Evolutionary conservation across 441 rosid genomes (phyloP), one percentile per base, ranked within the genome.

Genomic region (Bruguiera hainesii): DNA sequence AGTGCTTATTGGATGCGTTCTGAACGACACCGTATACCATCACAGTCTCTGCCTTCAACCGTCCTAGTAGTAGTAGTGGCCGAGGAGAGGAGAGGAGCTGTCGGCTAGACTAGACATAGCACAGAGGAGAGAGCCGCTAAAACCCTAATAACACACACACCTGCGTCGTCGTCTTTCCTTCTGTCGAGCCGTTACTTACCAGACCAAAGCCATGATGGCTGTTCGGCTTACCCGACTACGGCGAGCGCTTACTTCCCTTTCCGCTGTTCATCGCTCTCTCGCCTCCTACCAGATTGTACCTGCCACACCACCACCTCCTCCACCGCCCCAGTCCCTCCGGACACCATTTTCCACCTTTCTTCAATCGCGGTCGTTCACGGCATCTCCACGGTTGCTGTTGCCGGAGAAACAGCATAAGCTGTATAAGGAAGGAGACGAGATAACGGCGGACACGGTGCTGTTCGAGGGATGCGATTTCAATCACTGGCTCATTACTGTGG

Each of bases 391-490:
- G 25, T 75, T 82, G 0, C 39, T 23, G 1, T 55, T 80, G 64
- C 39, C 48, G 23, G 23, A 66, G 15, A 78, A 65, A 56, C 46
- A 67, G 63, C 73, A 71, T 61, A 81, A 73, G 72, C 62, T 85
- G 10, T 83, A 81, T 76, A 76, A 82, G 31, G 90, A 86, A 35
- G 89, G 86, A 5, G 93, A 87, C 63, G 89, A 89, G 67, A 84
- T 89, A 33, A 85, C 84, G 3, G 85, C 80, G 58, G 86, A 89
- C 26, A 87, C 83, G 13, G 70, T 89, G 0, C 77, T 89, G n/a
- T 87, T 91, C 61, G 88, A 85, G 72, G 93, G 96, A 7, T 91
- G 90, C 66, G 97, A 89, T 72, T 87, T 79, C 49, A 85, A 87
- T 64, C 96, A 89, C 73, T 91, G 91, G 96, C 83, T 91, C 11